A percentile compares a stretch with the other conserved stretches of the same genome.
These are phyloP conservation scores for Eragrostis nindensis DNA, from an alignment of 176 grass and related monocot species.

Conservation along the genomic window DNA sequence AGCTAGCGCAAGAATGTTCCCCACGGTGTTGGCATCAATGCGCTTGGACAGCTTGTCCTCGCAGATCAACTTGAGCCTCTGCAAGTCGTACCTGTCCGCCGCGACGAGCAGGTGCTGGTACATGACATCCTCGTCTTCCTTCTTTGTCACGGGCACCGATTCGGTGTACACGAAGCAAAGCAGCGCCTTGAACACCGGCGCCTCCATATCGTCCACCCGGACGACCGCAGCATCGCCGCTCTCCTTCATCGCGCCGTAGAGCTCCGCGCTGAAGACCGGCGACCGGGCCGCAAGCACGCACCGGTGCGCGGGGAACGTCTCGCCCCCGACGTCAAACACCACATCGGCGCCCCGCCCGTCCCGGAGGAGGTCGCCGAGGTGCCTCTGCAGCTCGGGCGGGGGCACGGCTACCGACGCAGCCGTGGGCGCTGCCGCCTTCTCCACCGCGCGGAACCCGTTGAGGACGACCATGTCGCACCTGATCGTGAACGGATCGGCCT, in stretches of 20 bases:
- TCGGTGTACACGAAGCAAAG: slow-evolving; percentile 44
- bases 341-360: background rate
- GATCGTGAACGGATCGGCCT: background rate
- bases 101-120: slow-evolving; percentile 46
- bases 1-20: background rate
- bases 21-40: background rate
- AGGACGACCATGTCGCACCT: background rate
- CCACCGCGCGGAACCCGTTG: background rate
- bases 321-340: background rate
- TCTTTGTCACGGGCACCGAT: background rate
- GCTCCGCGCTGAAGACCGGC: slow-evolving; percentile 18
- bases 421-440: too few relatives aligned
- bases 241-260: slow-evolving; percentile 50
- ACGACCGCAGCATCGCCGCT: slow-evolving; percentile 8
- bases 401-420: rapidly evolving
- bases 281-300: slow-evolving; percentile 4
- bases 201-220: slow-evolving; percentile 45
- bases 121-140: background rate
- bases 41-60: slow-evolving; percentile 24
- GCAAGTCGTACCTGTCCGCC: slow-evolving; percentile 46
- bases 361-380: background rate
- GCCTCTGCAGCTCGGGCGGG: background rate
- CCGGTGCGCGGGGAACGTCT: background rate
- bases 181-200: slow-evolving; percentile 40
- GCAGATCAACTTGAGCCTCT: slow-evolving; percentile 42